Evolutionary conservation across 1,284 basidiomycete species (phyloP).

Genomic region (Volvariella surrecta): DNA sequence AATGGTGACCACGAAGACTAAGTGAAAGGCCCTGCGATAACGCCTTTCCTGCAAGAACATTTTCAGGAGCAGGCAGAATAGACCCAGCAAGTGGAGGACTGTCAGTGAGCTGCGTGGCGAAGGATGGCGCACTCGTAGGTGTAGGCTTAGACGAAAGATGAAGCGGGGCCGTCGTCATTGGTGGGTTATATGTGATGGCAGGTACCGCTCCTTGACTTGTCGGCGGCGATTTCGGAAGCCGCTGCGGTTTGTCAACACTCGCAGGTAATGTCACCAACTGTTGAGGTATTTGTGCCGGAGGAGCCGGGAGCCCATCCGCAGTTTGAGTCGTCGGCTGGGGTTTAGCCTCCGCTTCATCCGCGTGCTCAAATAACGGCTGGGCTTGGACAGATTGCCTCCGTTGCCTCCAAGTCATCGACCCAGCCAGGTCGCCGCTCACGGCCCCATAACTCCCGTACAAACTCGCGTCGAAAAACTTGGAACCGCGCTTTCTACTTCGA

Average conservation of each 20-base stretch:
- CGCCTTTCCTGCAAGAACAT: not conserved
- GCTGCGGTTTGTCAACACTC: no score
- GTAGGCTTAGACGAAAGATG: constrained; percentile 1
- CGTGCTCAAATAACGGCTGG: no score
- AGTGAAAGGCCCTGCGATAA: not conserved
- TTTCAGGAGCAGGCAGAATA: no score
- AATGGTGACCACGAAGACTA: not conserved
- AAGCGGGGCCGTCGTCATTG: not conserved
- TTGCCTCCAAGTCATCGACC: no score
- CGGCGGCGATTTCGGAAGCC: not conserved
- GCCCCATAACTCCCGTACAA: no score
- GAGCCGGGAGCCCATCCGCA: not conserved
- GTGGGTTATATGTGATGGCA: not conserved
- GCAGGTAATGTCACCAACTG: not conserved
- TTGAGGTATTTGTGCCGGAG: not conserved
- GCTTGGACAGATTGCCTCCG: no score
- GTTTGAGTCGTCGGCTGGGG: not conserved
- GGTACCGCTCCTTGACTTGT: not conserved
- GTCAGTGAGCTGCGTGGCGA: no score
- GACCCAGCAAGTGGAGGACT: no score
- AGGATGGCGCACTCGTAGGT: not conserved
- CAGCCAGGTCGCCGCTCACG: not conserved
- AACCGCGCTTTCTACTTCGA: constrained; percentile 48
- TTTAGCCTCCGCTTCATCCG: no score
- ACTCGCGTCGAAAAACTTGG: constrained; percentile 36